Evolutionary conservation across 73 alveolate genomes (phyloP).

Genomic region (Tetrahymena thermophila): DNA sequence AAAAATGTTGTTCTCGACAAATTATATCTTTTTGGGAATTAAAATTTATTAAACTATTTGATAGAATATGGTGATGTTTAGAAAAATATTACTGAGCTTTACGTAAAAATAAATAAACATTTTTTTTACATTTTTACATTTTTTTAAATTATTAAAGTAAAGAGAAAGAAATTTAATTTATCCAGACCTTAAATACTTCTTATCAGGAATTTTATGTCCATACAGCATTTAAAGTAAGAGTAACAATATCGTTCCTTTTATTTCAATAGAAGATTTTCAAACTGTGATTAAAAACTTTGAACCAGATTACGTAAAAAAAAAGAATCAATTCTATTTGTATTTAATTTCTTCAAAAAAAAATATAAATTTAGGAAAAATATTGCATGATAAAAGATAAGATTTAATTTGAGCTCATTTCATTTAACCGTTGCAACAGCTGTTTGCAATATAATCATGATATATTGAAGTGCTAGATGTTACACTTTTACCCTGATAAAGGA

Average conservation of each 20-base stretch:
- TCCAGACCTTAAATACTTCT: neutral
- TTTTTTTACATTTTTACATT: neutral
- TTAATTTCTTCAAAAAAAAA: neutral
- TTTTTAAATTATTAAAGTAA: neutral
- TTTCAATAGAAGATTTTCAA: neutral
- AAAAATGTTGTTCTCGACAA: neutral
- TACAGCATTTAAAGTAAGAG: neutral
- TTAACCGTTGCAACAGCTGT: neutral
- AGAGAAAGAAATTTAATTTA: neutral
- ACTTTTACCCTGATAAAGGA: neutral
- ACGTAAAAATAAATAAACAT: neutral
- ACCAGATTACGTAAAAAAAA: neutral
- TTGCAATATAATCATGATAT: neutral
- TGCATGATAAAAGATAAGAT: neutral
- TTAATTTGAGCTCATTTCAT: neutral
- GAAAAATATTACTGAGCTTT: neutral
- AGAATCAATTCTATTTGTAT: neutral
- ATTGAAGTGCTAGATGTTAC: neutral
- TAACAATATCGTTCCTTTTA: neutral
- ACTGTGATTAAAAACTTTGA: neutral
- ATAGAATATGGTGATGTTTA: neutral
- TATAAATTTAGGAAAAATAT: neutral
- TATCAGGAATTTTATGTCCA: neutral
- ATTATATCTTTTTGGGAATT: neutral
- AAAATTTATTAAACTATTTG: neutral